These are phyloP conservation scores for Penicillium psychrosexuale DNA, from an alignment of 2,329 filamentous ascomycete genomes.

Conservation along the genomic window DNA sequence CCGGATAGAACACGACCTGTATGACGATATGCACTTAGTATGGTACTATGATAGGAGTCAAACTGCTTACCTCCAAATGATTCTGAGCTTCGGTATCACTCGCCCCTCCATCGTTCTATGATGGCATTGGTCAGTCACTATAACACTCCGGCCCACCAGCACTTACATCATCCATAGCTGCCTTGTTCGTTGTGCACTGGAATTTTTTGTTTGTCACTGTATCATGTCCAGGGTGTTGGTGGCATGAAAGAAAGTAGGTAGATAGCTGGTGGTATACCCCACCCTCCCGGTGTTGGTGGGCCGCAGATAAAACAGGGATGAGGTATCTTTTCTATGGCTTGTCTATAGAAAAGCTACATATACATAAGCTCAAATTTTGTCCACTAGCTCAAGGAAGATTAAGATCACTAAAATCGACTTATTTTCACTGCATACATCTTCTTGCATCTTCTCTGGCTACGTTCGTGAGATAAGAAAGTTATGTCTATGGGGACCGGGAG, in stretches of 20 bases:
- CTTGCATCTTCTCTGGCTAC: no score
- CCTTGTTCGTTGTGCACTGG: conserved; percentile 17
- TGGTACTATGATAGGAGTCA: background rate
- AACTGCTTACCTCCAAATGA: conserved; percentile 34
- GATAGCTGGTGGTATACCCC: background rate
- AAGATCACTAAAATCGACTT: no score
- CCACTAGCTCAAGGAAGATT: background rate
- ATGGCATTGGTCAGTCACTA: conserved; percentile 15
- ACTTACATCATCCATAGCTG: conserved; percentile 21
- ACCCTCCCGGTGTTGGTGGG: background rate
- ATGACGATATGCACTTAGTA: background rate
- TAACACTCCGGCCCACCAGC: background rate
- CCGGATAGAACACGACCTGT: conserved; percentile 57
- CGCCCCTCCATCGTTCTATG: conserved; percentile 31
- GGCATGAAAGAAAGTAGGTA: conserved; percentile 18
- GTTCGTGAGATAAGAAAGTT: no score
- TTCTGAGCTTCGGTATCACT: conserved; percentile 36
- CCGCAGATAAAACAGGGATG: background rate
- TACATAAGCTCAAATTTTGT: background rate
- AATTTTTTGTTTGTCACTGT: conserved; percentile 7
- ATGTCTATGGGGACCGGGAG: no score
- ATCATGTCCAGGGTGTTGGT: conserved; percentile 14
- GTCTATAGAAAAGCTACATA: background rate
- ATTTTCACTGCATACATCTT: no score
- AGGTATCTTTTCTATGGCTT: background rate